These are phyloP conservation scores for Malassezia pachydermatis DNA, from an alignment of 1,284 basidiomycete genomes.

Conservation along the genomic window DNA sequence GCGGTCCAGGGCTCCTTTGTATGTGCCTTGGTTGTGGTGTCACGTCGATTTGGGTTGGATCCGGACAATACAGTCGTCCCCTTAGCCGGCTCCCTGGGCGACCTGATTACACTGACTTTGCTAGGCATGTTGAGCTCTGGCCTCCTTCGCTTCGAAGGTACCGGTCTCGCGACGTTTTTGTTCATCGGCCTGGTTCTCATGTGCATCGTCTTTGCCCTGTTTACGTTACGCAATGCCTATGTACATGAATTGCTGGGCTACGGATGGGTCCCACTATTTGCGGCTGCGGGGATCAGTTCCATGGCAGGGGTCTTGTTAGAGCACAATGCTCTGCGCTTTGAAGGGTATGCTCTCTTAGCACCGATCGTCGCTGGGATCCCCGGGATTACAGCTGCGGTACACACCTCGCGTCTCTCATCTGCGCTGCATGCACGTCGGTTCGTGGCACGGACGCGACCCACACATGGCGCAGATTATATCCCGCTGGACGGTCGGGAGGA, in stretches of 20 bases:
- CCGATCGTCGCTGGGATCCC: slow-evolving; percentile 68
- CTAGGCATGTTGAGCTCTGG: slow-evolving; percentile 45
- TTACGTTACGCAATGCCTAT: slow-evolving; percentile 56
- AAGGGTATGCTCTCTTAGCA: slow-evolving; percentile 76
- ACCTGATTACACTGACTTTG: slow-evolving; percentile 65
- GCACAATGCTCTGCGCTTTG: slow-evolving; percentile 70
- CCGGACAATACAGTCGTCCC: slow-evolving; percentile 95
- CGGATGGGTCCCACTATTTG: slow-evolving; percentile 81
- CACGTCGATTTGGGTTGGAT: slow-evolving; percentile 65
- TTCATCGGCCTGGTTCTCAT: slow-evolving; percentile 59
- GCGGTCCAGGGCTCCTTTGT: slow-evolving; percentile 81
- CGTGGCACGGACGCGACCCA: slow-evolving; percentile 9
- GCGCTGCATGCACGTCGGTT: slow-evolving; percentile 56
- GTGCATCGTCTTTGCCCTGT: slow-evolving; percentile 55
- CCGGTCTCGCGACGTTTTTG: slow-evolving; percentile 51
- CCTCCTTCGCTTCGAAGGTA: slow-evolving; percentile 47
- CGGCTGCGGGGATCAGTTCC: slow-evolving; percentile 82
- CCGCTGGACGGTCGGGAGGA: background rate
- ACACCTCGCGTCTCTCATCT: slow-evolving; percentile 81
- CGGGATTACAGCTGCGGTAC: slow-evolving; percentile 75
- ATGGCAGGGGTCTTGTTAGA: slow-evolving; percentile 85
- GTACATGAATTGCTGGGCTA: slow-evolving; percentile 64
- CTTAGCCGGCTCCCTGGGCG: slow-evolving; percentile 80
- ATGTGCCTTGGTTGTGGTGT: slow-evolving; percentile 71
- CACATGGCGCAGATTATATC: background rate